Evolutionary conservation across 1,139 yeast species (phyloP), one percentile per base, ranked within the genome.

Genomic region (Wickerhamomyces sp.): DNA sequence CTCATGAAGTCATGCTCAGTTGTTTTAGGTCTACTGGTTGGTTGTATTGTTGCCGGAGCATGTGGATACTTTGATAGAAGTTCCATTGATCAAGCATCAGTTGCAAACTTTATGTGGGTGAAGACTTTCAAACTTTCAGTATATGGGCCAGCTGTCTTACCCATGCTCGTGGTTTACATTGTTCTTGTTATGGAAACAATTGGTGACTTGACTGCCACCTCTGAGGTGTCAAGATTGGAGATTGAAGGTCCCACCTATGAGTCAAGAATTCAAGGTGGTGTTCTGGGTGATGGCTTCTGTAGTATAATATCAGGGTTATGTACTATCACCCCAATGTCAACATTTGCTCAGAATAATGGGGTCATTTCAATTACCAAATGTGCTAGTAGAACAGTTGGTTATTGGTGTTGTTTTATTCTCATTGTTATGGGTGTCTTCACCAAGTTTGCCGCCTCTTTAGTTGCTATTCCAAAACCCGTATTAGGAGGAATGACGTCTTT

Each of bases 341-440:
- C 93, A 0, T 89, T 89, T 71, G 96, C 96, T 9, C 96, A 89
- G 66, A 90, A 89, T 68, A 90, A 90, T 64, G 96, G 96, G 70
- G 95, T 89, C 50, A 89, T 90, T 54, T 84, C 95, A 33, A 76
- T 90, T 59, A 89, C 96, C 42, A 88, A 87, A 62, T 89, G 96
- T 69, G 96, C 96, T 45, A 82, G 84, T 57, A 76, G 94, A 66
- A 72, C 74, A 42, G 96, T 85, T 37, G 97, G 96, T 38, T 85
- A 84, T 68, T 88, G 94, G 86, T 82, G 93, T 71, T 88, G 94
- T 56, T 81, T 84, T 68, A 85, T 86, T 70, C 70, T 90, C 59
- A 62, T 89, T 43, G 62, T 90, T 48, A 87, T 89, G 95, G 96
- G 97, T 37, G 67, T 89, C 36, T 86, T 90, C 62, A 75, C 94